Base-by-base conservation (phyloP, 202 grass and related monocot genomes). In the Schoenoplectus triqueter region DNA sequence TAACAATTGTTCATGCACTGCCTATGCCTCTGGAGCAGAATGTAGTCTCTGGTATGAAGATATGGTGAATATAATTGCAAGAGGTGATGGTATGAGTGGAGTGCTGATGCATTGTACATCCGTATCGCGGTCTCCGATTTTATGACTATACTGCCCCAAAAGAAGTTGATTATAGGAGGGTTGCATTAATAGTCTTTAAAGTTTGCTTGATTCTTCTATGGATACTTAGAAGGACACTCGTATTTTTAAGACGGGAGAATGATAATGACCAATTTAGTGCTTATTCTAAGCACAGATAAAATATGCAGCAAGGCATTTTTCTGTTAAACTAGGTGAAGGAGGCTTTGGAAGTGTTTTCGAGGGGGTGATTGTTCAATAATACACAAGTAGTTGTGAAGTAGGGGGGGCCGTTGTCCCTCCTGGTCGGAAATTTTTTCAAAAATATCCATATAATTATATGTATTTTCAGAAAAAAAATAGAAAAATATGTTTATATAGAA, bases 1-100 rank as follows among this genome's bases (percentile, higher is more conserved):
- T 42, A 80, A 31, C 13, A 73, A 87, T 21, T 90, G 88, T 84
- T 84, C 64, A 10, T 90, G 88, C 1, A 61, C 75, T 45, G 88
- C 88, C 31, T 90, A 90, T 73, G 86, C 85, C 2, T 82, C 69
- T 64, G 21, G 63, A 1, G 66, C 18, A 19, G 63, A 13, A 42
- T 90, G 89, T 31, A 67, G 62, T 60, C 64, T 83, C 4, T 90
- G 89, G 89, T 13, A 82, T 17, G 42, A 18, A 19, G 51, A 86
- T 14, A n/a, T 90, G 10, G 18, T 85, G 51, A 88, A 90, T 20
- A 80, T 80, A 52, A 82, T 66, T 18, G 75, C 83, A 10, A 54
- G 79, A 13, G 45, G 68, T 83, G 69, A 81, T 84, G 81, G 73
- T 67, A 68, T 57, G 45, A 75, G 50, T 47, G 86, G 45, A 75